Base-by-base conservation (phyloP, 305 asterid species). In the Galium porrigens region DNA sequence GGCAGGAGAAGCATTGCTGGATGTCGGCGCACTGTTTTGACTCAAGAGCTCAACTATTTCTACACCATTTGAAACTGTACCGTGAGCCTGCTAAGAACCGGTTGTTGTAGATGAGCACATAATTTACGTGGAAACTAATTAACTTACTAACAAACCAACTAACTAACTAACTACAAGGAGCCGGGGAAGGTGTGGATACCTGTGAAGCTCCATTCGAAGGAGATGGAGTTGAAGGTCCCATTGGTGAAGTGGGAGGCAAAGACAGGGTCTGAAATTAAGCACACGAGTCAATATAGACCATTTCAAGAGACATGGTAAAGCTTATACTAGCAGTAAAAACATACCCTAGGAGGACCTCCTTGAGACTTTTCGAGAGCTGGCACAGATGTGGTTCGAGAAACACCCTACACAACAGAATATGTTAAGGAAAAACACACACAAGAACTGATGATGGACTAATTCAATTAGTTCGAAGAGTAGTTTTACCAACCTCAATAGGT, bases 331-430 rank as follows among this genome's bases (percentile, higher is more conserved):
- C 41, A 36, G 42, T 36, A 36, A 36, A 36, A 41, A 46, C 75
- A 59, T 84, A 91, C 96, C 98, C 84, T 80, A 68, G 83, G 63
- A 65, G 94, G 89, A 79, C 87, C 75, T 56, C 51, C 67, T 62
- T 63, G 78, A 1, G 85, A 89, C 72, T 75, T 42, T 73, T 81
- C 89, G 69, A 88, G 85, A 49, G 85, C 85, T 41, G 85, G 89
- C 74, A 64, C 75, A 15, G 81, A 69, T 48, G 84, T 75, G 73
- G 85, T 77, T 57, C 91, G 77, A 55, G 85, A 75, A 58, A 68
- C 58, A 66, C 82, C 94, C 98, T 91, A 57, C 62, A 76, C 52
- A 74, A 33, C 69, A 76, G 5, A 62, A 62, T 33, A 41, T 37
- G 57, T 64, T 66, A 70, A 65, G 74, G 72, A 48, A 52, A 37